Evolutionary conservation across 768 basidiomycete species (phyloP), one percentile per base, ranked within the genome.

Genomic region (Boletus rufocinnamomeus): DNA sequence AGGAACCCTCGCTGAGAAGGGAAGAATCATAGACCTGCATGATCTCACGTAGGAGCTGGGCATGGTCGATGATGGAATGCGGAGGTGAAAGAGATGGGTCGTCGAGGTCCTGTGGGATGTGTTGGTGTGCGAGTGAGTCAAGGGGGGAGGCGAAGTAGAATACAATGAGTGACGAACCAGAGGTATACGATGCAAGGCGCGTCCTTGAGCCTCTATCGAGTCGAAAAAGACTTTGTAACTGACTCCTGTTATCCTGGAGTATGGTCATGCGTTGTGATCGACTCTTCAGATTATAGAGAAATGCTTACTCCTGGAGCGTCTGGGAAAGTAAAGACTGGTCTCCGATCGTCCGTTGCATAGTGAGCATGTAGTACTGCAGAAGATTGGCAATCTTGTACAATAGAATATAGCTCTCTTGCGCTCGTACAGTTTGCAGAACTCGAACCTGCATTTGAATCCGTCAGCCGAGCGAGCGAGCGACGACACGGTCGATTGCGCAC

Each of bases 351-450:
- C 93, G 82, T 50, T 85, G 82, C 94, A 99, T 97, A 6, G 95
- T 98, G 34, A 94, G 73, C 69, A 88, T 77, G 71, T 98, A 99
- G 69, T 98, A 99, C 63, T 96, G 93, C 10, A 99, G 74, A n/a
- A 98, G 78, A 66, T 96, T 98, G 48, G 93, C 88, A 52, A 98
- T 87, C 72, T 93, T 95, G 77, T 94, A 99, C 0, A 90, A 86
- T 46, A 89, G 84, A 58, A 98, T 93, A 58, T 89, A 88, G 64
- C 92, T 95, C 73, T 98, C 96, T 69, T 99, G 96, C 1, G 89
- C 91, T 44, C 89, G 85, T 34, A 97, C 85, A 4, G 95, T 97
- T 71, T 98, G 95, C 66, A 91, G 85, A n/a, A 98, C 89, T 28
- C 96, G 85, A 35, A 90, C 78, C 91, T 95, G 63, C 7, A 53